Evolutionary conservation across 805 yeast genomes (phyloP).

Genomic region (Priceomyces medius): DNA sequence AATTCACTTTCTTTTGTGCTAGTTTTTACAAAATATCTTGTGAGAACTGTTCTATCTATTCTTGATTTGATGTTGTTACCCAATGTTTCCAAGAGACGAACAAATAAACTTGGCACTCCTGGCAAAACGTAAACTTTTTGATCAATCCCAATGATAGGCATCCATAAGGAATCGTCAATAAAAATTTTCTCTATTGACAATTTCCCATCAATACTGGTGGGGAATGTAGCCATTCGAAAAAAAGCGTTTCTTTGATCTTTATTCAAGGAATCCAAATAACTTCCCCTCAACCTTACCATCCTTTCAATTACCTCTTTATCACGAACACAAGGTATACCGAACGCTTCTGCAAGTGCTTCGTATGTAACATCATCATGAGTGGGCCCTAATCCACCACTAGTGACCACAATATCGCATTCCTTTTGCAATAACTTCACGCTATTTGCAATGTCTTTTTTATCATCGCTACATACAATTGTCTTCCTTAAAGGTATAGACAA

Average conservation of each 20-base stretch:
- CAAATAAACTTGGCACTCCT: conserved; percentile 78
- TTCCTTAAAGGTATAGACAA: conserved; percentile 65
- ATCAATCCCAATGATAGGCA: conserved; percentile 73
- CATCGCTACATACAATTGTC: conserved; percentile 77
- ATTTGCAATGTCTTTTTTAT: conserved; percentile 58
- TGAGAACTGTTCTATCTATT: conserved; percentile 16
- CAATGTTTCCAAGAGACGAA: conserved; percentile 47
- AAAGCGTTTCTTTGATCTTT: conserved; percentile 57
- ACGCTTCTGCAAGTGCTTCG: conserved; percentile 68
- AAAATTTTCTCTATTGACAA: conserved; percentile 42
- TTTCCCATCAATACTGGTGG: conserved; percentile 28
- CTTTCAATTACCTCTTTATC: conserved; percentile 58
- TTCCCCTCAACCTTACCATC: conserved; percentile 53
- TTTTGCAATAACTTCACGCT: conserved; percentile 48
- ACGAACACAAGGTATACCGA: conserved; percentile 45
- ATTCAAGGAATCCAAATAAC: conserved; percentile 29
- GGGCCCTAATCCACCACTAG: conserved; percentile 79
- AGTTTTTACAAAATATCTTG: conserved; percentile 63
- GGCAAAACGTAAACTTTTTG: conserved; percentile 71
- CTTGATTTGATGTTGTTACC: conserved; percentile 34
- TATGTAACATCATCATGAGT: conserved; percentile 92
- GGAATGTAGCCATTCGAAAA: conserved; percentile 78
- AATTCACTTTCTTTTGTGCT: conserved; percentile 59
- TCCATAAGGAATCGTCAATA: conserved; percentile 63
- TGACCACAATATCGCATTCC: conserved; percentile 65